phyloP scores from a whole-genome alignment of 441 rosid species.

The Pelargonium cotyledonis region DNA sequence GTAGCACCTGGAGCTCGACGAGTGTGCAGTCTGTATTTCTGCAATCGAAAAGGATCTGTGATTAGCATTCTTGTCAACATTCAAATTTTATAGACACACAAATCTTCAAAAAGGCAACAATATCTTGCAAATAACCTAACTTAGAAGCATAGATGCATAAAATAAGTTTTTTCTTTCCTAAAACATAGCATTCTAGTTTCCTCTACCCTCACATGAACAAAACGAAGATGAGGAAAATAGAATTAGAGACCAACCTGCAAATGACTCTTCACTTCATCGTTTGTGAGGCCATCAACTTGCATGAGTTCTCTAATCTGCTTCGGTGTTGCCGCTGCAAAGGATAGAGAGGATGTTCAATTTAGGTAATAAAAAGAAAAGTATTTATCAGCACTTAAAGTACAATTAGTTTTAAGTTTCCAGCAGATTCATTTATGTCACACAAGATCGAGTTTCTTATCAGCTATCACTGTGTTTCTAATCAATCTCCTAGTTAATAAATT shows the following conservation, averaged over 20 bases:
- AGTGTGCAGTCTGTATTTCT: conserved; percentile 86
- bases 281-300: conserved; percentile 93
- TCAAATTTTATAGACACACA: conserved; percentile 5
- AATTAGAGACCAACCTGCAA: conserved; percentile 53
- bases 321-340: conserved; percentile 78
- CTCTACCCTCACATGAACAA: neutral
- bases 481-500: too few species aligned
- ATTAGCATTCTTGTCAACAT: conserved; percentile 14
- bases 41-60: conserved; percentile 21
- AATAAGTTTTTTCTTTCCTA: neutral
- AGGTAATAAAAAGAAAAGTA: conserved; percentile 17
- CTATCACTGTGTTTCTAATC: too few species aligned
- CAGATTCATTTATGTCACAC: conserved; percentile 9
- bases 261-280: conserved; percentile 98
- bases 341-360: conserved; percentile 10
- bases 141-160: neutral
- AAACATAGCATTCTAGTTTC: neutral
- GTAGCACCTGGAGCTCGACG: conserved; percentile 36
- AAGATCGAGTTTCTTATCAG: neutral
- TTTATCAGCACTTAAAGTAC: neutral
- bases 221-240: neutral
- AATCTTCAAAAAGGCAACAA: neutral
- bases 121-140: neutral
- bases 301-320: conserved; percentile 96
- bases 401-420: conserved; percentile 4